These are phyloP conservation scores for Hippophae tibetana DNA, from an alignment of 306 rosid species.

Conservation along the genomic window DNA sequence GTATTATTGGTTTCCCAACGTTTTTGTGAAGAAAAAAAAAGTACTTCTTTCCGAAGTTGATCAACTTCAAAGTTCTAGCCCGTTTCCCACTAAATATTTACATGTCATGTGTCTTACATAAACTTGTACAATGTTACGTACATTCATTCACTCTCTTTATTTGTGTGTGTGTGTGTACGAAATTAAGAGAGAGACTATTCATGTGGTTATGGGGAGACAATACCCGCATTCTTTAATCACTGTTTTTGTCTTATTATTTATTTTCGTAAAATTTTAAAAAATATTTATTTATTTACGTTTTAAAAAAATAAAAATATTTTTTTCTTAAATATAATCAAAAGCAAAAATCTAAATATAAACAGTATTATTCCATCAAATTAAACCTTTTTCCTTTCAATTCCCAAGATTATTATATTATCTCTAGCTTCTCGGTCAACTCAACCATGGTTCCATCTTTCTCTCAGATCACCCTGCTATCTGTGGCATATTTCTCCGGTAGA, in stretches of 20 bases:
- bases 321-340: background rate
- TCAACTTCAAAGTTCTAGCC: too few species aligned
- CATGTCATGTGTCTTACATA: too few species aligned
- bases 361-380: constrained; percentile 5
- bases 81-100: too few species aligned
- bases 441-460: constrained; percentile 25
- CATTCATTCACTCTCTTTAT: too few species aligned
- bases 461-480: constrained; percentile 20
- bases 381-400: constrained; percentile 33
- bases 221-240: constrained; percentile 28
- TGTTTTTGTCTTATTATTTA: constrained; percentile 17
- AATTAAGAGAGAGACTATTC: background rate
- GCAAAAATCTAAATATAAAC: background rate
- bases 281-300: too few species aligned
- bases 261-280: background rate
- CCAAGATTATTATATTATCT: constrained; percentile 35
- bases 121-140: too few species aligned
- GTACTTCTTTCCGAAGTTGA: background rate
- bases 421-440: constrained; percentile 16
- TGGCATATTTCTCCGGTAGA: constrained; percentile 12
- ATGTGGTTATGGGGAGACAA: constrained; percentile 22
- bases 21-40: background rate
- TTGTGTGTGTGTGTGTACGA: too few species aligned
- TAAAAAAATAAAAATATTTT: background rate
- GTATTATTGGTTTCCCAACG: constrained; percentile 57